These are phyloP conservation scores for Chaetomiaceae sp. DNA, from an alignment of 2,329 filamentous ascomycete species.

Conservation along the genomic window DNA sequence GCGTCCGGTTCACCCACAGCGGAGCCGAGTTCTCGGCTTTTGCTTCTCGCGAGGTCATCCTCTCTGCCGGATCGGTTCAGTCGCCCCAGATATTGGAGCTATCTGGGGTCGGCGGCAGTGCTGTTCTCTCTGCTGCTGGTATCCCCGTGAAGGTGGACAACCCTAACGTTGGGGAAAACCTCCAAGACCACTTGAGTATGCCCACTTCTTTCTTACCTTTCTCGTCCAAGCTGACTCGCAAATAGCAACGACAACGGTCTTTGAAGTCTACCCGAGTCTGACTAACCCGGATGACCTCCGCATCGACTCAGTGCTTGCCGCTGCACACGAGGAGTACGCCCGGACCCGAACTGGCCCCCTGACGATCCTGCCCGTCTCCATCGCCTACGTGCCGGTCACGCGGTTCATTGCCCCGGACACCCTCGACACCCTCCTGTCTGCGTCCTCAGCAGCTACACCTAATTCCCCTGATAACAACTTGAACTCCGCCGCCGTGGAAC, in stretches of 20 bases:
- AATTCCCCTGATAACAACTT: neutral
- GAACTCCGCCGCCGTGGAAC: constrained; percentile 22
- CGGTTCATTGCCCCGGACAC: constrained; percentile 29
- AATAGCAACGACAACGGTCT: constrained; percentile 36
- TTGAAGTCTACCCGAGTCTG: constrained; percentile 41
- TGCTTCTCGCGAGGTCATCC: constrained; percentile 35
- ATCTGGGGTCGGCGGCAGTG: constrained; percentile 36
- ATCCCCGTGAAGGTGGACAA: constrained; percentile 38
- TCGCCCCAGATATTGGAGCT: constrained; percentile 34
- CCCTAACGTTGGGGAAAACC: constrained; percentile 41
- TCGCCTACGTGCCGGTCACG: constrained; percentile 40
- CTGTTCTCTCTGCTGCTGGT: constrained; percentile 36
- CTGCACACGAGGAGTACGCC: constrained; percentile 33
- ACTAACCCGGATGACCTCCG: constrained; percentile 39
- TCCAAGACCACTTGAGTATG: constrained; percentile 33
- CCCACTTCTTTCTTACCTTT: no score
- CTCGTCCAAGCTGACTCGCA: no score
- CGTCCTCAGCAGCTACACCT: neutral
- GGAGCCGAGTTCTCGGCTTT: constrained; percentile 13
- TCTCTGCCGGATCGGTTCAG: constrained; percentile 38
- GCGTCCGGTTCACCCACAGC: constrained; percentile 29
- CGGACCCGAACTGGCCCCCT: constrained; percentile 32
- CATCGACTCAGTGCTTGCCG: constrained; percentile 28
- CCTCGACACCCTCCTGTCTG: neutral
- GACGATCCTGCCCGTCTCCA: constrained; percentile 38